Conservation (phyloP, 2,329 filamentous ascomycete species). For the Dothideomycetes sp. region DNA sequence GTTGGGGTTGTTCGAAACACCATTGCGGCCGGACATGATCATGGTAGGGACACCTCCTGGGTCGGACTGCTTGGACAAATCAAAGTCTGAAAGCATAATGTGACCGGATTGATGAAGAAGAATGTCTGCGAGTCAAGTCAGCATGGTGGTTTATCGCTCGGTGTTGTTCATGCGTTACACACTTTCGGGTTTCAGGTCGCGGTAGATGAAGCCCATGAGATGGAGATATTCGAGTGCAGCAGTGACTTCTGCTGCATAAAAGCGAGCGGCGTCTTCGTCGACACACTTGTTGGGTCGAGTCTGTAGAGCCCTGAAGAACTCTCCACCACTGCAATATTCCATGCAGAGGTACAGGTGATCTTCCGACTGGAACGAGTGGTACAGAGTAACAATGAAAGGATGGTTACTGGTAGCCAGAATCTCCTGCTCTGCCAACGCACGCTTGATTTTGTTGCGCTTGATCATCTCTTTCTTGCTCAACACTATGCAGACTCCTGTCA, state of each 20-base stretch:
- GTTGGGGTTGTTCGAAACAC: constrained; percentile 55
- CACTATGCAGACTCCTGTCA: constrained; percentile 46
- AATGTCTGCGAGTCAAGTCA: constrained; percentile 60
- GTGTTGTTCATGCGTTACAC: constrained; percentile 40
- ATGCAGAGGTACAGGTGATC: constrained; percentile 99
- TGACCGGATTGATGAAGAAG: constrained; percentile 97
- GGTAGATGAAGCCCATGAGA: constrained; percentile 98
- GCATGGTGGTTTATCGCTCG: constrained; percentile 20
- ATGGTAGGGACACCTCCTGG: constrained; percentile 93
- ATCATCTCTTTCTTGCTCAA: constrained; percentile 99
- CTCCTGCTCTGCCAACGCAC: constrained; percentile 92
- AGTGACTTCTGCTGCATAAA: constrained; percentile 96
- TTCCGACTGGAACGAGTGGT: constrained; percentile 98
- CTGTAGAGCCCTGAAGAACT: constrained; percentile 95
- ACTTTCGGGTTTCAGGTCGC: constrained; percentile 96
- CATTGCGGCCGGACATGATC: constrained; percentile 80
- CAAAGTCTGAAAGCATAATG: constrained; percentile 99
- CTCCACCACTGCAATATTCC: constrained; percentile 98
- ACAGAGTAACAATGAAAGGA: constrained; percentile 95
- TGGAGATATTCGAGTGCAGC: constrained; percentile 94
- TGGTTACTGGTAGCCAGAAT: constrained; percentile 98
- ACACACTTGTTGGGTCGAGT: constrained; percentile 96
- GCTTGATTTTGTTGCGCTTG: constrained; percentile 99
- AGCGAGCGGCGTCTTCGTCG: constrained; percentile 88
- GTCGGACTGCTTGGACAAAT: constrained; percentile 95